phyloP scores from a whole-genome alignment of 2,329 filamentous ascomycete species.

The Curvularia spicifera region DNA sequence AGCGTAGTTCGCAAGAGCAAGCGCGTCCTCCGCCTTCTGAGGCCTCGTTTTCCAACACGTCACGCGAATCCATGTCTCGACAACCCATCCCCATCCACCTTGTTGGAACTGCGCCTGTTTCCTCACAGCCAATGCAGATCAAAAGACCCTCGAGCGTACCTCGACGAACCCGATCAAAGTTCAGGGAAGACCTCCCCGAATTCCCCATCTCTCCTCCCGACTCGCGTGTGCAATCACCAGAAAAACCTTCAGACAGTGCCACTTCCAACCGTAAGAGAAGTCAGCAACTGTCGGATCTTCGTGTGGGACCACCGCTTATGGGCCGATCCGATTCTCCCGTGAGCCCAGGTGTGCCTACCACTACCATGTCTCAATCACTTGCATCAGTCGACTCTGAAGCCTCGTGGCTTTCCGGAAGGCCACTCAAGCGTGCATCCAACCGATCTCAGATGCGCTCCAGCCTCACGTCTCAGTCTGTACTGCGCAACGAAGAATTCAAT shows the following conservation, averaged over 20 bases:
- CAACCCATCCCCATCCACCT: constrained; percentile 60
- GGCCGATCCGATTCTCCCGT: constrained; percentile 54
- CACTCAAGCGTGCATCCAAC: constrained; percentile 57
- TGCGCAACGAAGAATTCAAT: constrained; percentile 60
- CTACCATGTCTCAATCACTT: constrained; percentile 75
- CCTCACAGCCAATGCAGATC: constrained; percentile 46
- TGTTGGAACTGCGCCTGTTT: constrained; percentile 46
- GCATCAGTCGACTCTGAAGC: constrained; percentile 95
- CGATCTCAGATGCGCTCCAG: constrained; percentile 56
- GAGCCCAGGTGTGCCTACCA: constrained; percentile 41
- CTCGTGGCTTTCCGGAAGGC: constrained; percentile 89
- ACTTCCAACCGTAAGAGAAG: constrained; percentile 52
- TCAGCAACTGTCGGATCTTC: constrained; percentile 44
- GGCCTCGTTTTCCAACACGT: constrained; percentile 81
- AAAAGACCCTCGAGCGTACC: constrained; percentile 64
- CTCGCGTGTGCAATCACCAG: constrained; percentile 79
- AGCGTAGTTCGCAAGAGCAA: constrained; percentile 58
- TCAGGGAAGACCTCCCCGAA: constrained; percentile 90
- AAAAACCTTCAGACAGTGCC: constrained; percentile 59
- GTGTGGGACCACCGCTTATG: constrained; percentile 34
- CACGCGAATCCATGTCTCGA: constrained; percentile 80
- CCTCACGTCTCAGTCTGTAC: constrained; percentile 51
- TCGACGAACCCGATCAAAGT: constrained; percentile 85
- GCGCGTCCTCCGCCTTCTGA: constrained; percentile 68
- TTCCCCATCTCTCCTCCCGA: constrained; percentile 84